These are phyloP conservation scores for Fusarium hainanense DNA, from an alignment of 2,329 filamentous ascomycete species.

Conservation along the genomic window DNA sequence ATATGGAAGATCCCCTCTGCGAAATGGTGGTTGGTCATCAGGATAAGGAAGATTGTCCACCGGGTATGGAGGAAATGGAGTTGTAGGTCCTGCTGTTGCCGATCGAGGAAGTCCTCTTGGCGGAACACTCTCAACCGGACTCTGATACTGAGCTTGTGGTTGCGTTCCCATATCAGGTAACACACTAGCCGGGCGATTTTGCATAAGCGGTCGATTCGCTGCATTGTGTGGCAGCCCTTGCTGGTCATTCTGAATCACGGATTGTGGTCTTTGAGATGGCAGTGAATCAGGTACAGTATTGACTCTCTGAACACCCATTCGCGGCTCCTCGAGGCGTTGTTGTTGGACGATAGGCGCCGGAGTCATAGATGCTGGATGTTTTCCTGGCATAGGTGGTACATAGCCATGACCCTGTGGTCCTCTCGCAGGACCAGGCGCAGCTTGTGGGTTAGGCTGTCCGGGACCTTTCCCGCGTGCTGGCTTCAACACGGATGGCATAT, in stretches of 20 bases:
- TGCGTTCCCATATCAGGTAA: slow-evolving; percentile 36
- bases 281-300: slow-evolving; percentile 41
- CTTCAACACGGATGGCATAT: slow-evolving; percentile 42
- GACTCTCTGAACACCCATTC: slow-evolving; percentile 35
- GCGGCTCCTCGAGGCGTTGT: slow-evolving; percentile 36
- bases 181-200: slow-evolving; percentile 35
- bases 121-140: slow-evolving; percentile 25
- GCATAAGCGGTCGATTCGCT: slow-evolving; percentile 20
- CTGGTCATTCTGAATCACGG: slow-evolving; percentile 15
- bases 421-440: background rate
- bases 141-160: slow-evolving; percentile 24
- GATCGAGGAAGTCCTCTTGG: slow-evolving; percentile 33
- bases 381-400: slow-evolving; percentile 38
- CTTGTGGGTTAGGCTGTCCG: slow-evolving; percentile 23
- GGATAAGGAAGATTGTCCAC: slow-evolving; percentile 32
- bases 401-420: slow-evolving; percentile 31
- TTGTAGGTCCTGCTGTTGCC: slow-evolving; percentile 32
- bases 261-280: slow-evolving; percentile 33
- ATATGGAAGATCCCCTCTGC: slow-evolving; percentile 12
- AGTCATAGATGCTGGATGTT: slow-evolving; percentile 43
- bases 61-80: slow-evolving; percentile 31
- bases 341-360: slow-evolving; percentile 36
- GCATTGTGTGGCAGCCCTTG: slow-evolving; percentile 2
- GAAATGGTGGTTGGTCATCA: slow-evolving; percentile 5
- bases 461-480: slow-evolving; percentile 39